These are phyloP conservation scores for Pseudogymnoascus sp. DNA, from an alignment of 2,329 filamentous ascomycete genomes.

Conservation along the genomic window DNA sequence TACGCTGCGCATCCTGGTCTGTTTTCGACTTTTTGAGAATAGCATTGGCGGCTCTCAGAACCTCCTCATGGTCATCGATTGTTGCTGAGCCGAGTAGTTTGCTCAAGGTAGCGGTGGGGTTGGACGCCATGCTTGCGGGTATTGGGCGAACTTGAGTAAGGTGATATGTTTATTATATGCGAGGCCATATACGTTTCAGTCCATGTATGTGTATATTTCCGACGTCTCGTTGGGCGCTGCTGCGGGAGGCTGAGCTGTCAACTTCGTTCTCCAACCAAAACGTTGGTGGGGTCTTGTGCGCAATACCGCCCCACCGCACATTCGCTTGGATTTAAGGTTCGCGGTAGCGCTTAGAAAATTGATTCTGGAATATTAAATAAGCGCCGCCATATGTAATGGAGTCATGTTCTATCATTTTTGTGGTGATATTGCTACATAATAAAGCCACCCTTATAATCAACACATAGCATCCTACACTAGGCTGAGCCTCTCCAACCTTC, in stretches of 20 bases:
- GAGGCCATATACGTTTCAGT: conserved; percentile 1
- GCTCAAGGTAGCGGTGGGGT: conserved; percentile 25
- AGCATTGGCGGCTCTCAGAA: conserved; percentile 55
- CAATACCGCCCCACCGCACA: conserved; percentile 1
- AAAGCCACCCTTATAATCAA: not conserved
- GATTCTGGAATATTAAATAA: conserved; percentile 5
- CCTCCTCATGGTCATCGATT: conserved; percentile 64
- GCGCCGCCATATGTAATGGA: not conserved
- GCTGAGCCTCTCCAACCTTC: conserved; percentile 49
- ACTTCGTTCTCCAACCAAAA: conserved; percentile 3
- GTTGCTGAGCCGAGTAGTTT: conserved; percentile 40
- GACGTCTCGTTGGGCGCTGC: not conserved
- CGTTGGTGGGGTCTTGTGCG: conserved; percentile 9
- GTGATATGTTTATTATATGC: not conserved
- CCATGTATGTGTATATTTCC: not conserved
- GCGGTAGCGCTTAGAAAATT: conserved; percentile 3
- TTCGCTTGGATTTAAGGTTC: conserved; percentile 7
- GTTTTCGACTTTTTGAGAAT: conserved; percentile 52
- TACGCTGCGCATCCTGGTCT: conserved; percentile 53
- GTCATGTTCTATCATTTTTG: not conserved
- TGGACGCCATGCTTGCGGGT: conserved; percentile 22
- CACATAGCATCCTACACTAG: conserved; percentile 11
- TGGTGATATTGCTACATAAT: conserved; percentile 1
- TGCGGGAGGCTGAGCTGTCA: conserved; percentile 6
- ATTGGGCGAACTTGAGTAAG: not conserved